These are phyloP conservation scores for Eucalyptus shirleyi DNA, from an alignment of 345 rosid genomes.

Conservation along the genomic window DNA sequence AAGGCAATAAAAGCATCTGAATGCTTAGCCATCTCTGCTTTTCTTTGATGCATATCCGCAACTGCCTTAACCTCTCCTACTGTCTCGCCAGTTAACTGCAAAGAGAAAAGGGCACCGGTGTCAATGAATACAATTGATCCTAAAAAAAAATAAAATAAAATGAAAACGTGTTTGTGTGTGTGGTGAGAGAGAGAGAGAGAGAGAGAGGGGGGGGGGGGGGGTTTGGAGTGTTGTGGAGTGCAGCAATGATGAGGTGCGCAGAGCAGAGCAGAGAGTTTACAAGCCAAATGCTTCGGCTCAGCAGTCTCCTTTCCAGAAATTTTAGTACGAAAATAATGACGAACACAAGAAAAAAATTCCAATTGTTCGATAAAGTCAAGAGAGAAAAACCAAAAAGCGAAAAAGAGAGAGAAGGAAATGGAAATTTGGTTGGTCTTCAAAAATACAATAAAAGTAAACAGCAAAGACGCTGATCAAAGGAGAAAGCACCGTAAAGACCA, in stretches of 20 bases:
- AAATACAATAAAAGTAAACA: background rate
- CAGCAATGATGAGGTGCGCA: conserved; percentile 46
- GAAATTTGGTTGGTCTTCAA: background rate
- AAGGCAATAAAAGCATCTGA: conserved; percentile 99
- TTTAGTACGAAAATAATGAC: background rate
- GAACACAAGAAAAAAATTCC: conserved; percentile 1
- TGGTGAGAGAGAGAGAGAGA: background rate
- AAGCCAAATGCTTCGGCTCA: conserved; percentile 6
- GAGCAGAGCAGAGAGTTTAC: conserved; percentile 12
- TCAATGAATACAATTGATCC: background rate
- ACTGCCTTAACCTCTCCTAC: conserved; percentile 99
- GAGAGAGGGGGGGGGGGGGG: background rate
- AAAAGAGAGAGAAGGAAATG: background rate
- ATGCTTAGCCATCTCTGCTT: conserved; percentile 99
- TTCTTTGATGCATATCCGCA: conserved; percentile 98
- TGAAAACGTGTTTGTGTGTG: background rate
- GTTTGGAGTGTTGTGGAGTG: conserved; percentile 27
- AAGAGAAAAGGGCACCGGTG: background rate
- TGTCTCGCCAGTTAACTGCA: conserved; percentile 97
- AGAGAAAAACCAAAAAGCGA: background rate
- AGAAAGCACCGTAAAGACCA: background rate
- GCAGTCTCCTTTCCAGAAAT: background rate
- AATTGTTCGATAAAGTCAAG: background rate
- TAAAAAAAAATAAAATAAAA: background rate
- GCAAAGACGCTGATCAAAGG: background rate